Conservation (phyloP, 2,329 filamentous ascomycete species). For the Talaromyces sp. region DNA sequence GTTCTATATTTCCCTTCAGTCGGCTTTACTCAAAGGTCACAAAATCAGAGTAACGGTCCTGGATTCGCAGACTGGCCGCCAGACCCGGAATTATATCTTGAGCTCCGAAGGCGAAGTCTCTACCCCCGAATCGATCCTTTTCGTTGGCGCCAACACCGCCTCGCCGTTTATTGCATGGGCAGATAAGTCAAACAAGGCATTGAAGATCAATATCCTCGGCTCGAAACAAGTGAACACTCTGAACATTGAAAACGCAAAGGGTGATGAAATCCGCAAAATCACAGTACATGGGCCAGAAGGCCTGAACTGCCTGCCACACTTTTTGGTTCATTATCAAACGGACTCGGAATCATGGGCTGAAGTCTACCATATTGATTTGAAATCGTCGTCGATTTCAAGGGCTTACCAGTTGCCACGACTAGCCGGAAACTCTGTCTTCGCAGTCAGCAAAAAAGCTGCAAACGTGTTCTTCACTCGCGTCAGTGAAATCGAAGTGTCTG, state of each 20-base stretch:
- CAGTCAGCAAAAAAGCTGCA: slow-evolving; percentile 67
- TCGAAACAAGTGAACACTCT: slow-evolving; percentile 35
- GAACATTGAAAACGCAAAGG: slow-evolving; percentile 34
- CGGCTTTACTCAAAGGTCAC: slow-evolving; percentile 59
- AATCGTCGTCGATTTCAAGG: slow-evolving; percentile 62
- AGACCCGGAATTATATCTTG: slow-evolving; percentile 64
- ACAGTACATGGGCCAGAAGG: slow-evolving; percentile 68
- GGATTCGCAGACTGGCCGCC: slow-evolving; percentile 66
- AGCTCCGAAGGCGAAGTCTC: slow-evolving; percentile 67
- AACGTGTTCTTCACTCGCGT: slow-evolving; percentile 87
- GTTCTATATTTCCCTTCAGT: slow-evolving; percentile 71
- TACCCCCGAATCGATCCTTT: slow-evolving; percentile 33
- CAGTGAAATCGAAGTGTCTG: slow-evolving; percentile 64
- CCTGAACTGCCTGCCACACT: slow-evolving; percentile 68
- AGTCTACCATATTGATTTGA: slow-evolving; percentile 75
- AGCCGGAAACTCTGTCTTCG: slow-evolving; percentile 66
- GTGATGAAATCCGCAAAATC: slow-evolving; percentile 48
- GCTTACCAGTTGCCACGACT: slow-evolving; percentile 73
- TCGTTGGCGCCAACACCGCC: slow-evolving; percentile 34
- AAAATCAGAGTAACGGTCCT: slow-evolving; percentile 70
- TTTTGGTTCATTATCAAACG: slow-evolving; percentile 76
- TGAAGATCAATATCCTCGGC: slow-evolving; percentile 42
- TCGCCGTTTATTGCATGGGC: slow-evolving; percentile 40
- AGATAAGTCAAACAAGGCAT: slow-evolving; percentile 36
- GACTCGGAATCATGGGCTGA: slow-evolving; percentile 69